Percentiles rank a stretch among this genome's conserved stretches.
Evolutionary conservation across 2,329 filamentous ascomycete species (phyloP).

Genomic region (Helotiales sp.): DNA sequence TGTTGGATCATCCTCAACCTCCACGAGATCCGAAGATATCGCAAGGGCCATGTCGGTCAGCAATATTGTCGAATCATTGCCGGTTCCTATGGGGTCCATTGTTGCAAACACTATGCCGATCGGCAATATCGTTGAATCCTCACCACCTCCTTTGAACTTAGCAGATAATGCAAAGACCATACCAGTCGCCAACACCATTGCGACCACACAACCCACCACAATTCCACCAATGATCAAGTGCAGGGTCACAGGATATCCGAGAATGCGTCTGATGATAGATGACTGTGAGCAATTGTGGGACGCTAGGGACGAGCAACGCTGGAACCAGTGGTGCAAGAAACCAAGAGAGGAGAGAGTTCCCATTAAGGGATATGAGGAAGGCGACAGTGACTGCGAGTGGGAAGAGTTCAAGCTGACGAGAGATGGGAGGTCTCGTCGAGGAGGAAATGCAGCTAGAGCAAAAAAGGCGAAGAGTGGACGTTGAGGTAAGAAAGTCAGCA

Average conservation of each 20-base stretch:
- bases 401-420: neutral
- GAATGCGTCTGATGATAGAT: neutral
- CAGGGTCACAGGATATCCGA: neutral
- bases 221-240: neutral
- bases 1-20: neutral
- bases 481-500: neutral
- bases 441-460: no score
- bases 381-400: conserved; percentile 3
- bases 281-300: neutral
- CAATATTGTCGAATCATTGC: neutral
- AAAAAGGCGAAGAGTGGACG: neutral
- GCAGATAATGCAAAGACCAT: no score
- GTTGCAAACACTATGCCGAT: no score
- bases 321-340: neutral
- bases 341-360: neutral
- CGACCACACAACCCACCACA: neutral
- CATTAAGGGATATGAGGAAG: neutral
- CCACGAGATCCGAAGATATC: neutral
- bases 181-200: neutral
- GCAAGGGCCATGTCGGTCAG: neutral
- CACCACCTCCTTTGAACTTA: no score
- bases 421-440: neutral
- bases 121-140: no score
- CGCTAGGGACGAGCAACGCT: neutral
- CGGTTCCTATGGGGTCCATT: neutral